Conservation (phyloP, 2,329 filamentous ascomycete species). For the Arthroderma sp. region DNA sequence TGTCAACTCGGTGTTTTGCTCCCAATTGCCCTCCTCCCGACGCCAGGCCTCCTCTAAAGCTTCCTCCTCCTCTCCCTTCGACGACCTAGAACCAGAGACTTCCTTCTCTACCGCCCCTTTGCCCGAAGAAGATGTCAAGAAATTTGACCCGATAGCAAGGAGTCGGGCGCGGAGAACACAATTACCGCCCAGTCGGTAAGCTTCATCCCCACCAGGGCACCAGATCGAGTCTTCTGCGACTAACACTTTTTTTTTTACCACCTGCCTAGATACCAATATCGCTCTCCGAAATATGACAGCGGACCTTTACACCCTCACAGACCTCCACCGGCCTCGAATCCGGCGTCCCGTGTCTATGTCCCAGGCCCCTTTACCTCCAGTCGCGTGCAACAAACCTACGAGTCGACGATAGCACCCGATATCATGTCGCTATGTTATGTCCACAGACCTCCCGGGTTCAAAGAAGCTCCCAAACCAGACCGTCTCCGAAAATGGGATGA, state of each 20-base stretch:
- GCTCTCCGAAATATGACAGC: slow-evolving; percentile 86
- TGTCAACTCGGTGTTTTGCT: slow-evolving; percentile 18
- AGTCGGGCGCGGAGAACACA: slow-evolving; percentile 31
- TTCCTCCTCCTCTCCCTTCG: slow-evolving; percentile 18
- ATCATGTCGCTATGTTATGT: slow-evolving; percentile 79
- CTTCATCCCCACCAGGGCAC: neutral
- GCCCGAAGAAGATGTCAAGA: slow-evolving; percentile 29
- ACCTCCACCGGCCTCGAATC: slow-evolving; percentile 73
- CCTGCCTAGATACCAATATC: slow-evolving; percentile 69
- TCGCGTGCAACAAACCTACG: slow-evolving; percentile 78
- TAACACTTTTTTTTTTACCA: neutral
- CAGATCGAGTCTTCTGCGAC: neutral
- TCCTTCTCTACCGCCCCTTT: slow-evolving; percentile 30
- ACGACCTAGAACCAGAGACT: slow-evolving; percentile 36
- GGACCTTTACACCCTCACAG: slow-evolving; percentile 88
- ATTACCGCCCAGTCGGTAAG: slow-evolving; percentile 42
- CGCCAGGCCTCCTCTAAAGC: slow-evolving; percentile 37
- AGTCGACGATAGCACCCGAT: slow-evolving; percentile 73
- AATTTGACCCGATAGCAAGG: slow-evolving; percentile 38
- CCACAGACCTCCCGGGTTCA: slow-evolving; percentile 68
- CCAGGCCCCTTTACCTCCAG: slow-evolving; percentile 85
- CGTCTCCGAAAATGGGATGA: slow-evolving; percentile 77
- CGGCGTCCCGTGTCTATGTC: slow-evolving; percentile 72
- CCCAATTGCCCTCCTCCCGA: slow-evolving; percentile 21
- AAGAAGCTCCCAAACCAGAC: slow-evolving; percentile 42